Percentiles rank a stretch among this genome's conserved stretches.
Evolutionary conservation across 2,329 filamentous ascomycete genomes (phyloP).

Genomic region (Fusarium fujikuroi): DNA sequence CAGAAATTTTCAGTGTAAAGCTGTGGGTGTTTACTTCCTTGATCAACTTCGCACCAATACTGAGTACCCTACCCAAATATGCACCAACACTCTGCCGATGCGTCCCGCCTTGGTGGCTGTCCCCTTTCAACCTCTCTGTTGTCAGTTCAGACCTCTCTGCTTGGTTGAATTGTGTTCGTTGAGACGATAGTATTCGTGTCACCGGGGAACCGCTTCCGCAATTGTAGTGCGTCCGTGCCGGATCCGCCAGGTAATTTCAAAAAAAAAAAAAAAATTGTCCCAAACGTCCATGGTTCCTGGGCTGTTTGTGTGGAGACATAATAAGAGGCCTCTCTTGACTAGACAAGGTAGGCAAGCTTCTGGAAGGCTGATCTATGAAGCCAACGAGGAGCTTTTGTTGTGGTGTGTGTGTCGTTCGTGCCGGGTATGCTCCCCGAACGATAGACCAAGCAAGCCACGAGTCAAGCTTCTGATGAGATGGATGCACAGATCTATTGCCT

Average conservation of each 20-base stretch:
- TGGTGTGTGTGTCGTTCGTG: slow-evolving; percentile 31
- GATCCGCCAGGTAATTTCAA: slow-evolving; percentile 47
- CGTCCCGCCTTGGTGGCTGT: slow-evolving; percentile 33
- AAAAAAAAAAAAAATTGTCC: slow-evolving; percentile 33
- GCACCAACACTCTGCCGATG: slow-evolving; percentile 32
- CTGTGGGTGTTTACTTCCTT: neutral
- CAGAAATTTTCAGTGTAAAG: neutral
- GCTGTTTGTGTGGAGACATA: slow-evolving; percentile 31
- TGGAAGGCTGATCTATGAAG: slow-evolving; percentile 43
- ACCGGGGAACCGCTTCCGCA: slow-evolving; percentile 49
- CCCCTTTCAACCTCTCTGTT: slow-evolving; percentile 33
- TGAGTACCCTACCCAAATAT: neutral
- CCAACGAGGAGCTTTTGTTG: slow-evolving; percentile 23
- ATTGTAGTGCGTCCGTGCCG: slow-evolving; percentile 36
- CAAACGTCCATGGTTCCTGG: slow-evolving; percentile 40
- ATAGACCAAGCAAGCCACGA: slow-evolving; percentile 33
- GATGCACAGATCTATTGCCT: slow-evolving; percentile 21
- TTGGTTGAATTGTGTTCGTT: slow-evolving; percentile 27
- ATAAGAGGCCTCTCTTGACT: slow-evolving; percentile 32
- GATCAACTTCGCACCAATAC: neutral
- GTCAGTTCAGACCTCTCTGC: slow-evolving; percentile 18
- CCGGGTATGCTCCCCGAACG: slow-evolving; percentile 36
- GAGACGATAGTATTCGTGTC: slow-evolving; percentile 40
- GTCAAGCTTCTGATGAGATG: slow-evolving; percentile 31
- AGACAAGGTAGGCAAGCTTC: slow-evolving; percentile 40